These are phyloP conservation scores for Fusarium compactum DNA, from an alignment of 2,329 filamentous ascomycete genomes.

Conservation along the genomic window DNA sequence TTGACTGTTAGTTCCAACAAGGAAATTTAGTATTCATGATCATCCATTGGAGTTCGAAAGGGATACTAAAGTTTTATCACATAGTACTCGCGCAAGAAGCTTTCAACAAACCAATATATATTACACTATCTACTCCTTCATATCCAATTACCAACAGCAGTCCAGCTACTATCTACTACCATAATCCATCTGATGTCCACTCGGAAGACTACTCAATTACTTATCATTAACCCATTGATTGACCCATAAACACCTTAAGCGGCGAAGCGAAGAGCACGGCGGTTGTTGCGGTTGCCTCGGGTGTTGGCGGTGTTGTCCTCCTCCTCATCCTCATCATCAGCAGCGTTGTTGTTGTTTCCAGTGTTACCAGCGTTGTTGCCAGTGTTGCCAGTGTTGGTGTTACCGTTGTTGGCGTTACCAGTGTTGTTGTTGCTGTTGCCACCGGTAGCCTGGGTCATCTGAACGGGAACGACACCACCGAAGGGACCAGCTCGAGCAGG, in stretches of 20 bases:
- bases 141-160: not conserved
- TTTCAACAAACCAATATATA: not conserved
- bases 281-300: not conserved
- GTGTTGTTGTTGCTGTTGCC: not conserved
- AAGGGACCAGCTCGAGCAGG: constrained; percentile 8
- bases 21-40: no score
- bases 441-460: not conserved
- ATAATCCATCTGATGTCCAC: rapidly evolving
- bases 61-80: no score
- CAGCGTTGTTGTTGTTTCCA: not conserved
- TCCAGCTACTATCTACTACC: not conserved
- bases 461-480: constrained; percentile 7
- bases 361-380: not conserved
- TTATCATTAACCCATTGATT: not conserved
- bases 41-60: no score
- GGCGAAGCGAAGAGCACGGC: not conserved
- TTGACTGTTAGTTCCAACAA: no score
- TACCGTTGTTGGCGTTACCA: not conserved
- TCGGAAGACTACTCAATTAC: not conserved
- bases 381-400: not conserved
- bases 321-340: not conserved
- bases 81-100: no score
- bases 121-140: not conserved
- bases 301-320: not conserved
- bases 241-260: not conserved